Evolutionary conservation across 2,329 filamentous ascomycete species (phyloP), one percentile per base, ranked within the genome.

Genomic region (Claviceps cyperi): DNA sequence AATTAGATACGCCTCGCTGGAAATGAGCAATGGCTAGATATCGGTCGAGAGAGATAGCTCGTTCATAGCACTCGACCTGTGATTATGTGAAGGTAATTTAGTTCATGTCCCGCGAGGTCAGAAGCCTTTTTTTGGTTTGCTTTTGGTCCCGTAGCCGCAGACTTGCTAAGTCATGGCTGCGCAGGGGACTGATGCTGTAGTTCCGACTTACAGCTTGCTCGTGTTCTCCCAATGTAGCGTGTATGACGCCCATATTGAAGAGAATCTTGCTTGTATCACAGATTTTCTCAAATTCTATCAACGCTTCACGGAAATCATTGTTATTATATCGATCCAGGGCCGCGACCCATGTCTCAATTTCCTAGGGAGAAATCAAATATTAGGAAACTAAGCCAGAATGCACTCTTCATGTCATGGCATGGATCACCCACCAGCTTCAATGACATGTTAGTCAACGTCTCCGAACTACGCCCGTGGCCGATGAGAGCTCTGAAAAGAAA

Each of bases 11-110:
- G 43, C 92, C 92, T 68, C 97, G 88, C 63, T 98, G 92, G 66
- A 98, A 98, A 66, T 97, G 97, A 52, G 92, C 91, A 52, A 98
- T 89, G 51, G 92, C 92, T 44, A 98, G 84, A 64, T 97, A 98
- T 64, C 92, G 86, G 62, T 98, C 92, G 51, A 96, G 76, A 55
- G 82, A 78, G 59, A 95, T 86, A 46, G 92, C 90, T 64, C 86
- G 81, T 71, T 96, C 90, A 65, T 96, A 98, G 68, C 83, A 92
- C 68, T 94, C 86, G 57, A 98, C 87, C 90, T 96, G 49, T 38
- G 32, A 44, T 28, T 32, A 17, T 17, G 43, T 9, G 11, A 40
- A 44, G 15, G 22, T 5, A 32, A 4, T 36, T 49, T 32, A 17
- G 47, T 50, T 15, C 9, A 22, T 2, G 11, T 41, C n/a, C 5